phyloP scores from a whole-genome alignment of 1,284 basidiomycete genomes.

The Trametes sp. region DNA sequence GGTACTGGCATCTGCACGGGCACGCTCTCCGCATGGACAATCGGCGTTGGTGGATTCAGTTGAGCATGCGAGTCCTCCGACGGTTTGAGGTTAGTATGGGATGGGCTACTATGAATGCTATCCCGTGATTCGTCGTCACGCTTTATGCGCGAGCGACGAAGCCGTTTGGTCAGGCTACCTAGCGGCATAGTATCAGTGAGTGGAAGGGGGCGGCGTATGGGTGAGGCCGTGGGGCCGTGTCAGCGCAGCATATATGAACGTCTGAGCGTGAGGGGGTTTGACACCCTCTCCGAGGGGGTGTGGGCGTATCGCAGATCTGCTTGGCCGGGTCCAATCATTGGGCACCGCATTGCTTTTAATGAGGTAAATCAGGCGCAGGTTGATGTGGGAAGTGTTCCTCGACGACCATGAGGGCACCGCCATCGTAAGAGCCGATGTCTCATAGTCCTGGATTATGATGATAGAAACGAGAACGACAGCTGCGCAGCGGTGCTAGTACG shows the following conservation, averaged over 20 bases:
- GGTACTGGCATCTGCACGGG: conserved; percentile 1
- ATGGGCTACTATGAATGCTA: not conserved
- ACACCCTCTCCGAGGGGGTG: no score
- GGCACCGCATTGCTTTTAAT: no score
- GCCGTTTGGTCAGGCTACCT: not conserved
- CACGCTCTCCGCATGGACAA: not conserved
- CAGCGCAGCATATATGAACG: no score
- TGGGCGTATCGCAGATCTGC: not conserved
- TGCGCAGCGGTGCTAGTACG: not conserved
- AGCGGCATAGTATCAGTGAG: not conserved
- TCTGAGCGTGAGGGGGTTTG: no score
- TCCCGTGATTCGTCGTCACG: not conserved
- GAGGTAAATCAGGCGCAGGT: no score
- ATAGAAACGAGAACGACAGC: no score
- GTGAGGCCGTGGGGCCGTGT: no score
- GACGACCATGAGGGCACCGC: no score
- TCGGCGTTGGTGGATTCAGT: not conserved
- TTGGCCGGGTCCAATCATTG: not conserved
- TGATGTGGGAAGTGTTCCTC: no score
- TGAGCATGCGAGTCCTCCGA: not conserved
- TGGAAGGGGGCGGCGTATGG: not conserved
- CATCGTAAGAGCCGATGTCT: no score
- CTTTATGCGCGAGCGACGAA: not conserved
- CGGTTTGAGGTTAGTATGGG: not conserved
- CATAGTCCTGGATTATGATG: no score